Evolutionary conservation across 441 rosid species (phyloP), one percentile per base, ranked within the genome.

Genomic region (Adansonia grandidieri): DNA sequence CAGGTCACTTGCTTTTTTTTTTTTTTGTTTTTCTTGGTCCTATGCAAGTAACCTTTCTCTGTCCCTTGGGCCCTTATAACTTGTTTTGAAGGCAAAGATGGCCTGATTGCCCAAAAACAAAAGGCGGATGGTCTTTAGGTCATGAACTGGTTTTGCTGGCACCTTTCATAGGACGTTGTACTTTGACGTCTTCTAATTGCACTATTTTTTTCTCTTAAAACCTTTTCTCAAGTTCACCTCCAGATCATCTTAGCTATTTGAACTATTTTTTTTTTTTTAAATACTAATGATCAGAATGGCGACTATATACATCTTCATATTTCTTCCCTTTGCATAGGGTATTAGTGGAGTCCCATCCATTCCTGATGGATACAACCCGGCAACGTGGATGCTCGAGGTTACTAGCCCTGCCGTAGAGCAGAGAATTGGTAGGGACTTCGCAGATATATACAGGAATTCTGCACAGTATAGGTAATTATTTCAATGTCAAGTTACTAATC

Each of bases 321-420:
- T 61, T 1, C 4, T 32, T 62, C 44, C n/a, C 48, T 50, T 1
- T 65, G 28, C 42, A 60, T 80, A 91, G 96, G 85, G 85, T 17
- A 83, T 91, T 62, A 11, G 58, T 3, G 96, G 91, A 79, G 78
- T 91, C n/a, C 78, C 90, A 57, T 86, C 84, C 51, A 90, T 91
- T 74, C 82, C 89, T 2, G 78, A 67, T 70, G 92, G 91, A 64
- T 88, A 89, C 80, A 91, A 89, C 77, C 92, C 96, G 76, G 96
- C 96, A 64, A 91, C 96, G 48, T 91, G 96, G 96, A 91, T 91
- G 96, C 93, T 90, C 73, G 96, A 91, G 81, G 90, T 90, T 74
- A 90, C 91, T 10, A 88, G 89, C 5, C 84, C 89, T 51, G 85
- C 85, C 67, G 82, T 90, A 79, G 96, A 91, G 78, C 85, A 84